Percentiles rank a stretch among this genome's conserved stretches.
phyloP scores from a whole-genome alignment of 371 early-diverging fungal genomes.

The Lichtheimia corymbifera region DNA sequence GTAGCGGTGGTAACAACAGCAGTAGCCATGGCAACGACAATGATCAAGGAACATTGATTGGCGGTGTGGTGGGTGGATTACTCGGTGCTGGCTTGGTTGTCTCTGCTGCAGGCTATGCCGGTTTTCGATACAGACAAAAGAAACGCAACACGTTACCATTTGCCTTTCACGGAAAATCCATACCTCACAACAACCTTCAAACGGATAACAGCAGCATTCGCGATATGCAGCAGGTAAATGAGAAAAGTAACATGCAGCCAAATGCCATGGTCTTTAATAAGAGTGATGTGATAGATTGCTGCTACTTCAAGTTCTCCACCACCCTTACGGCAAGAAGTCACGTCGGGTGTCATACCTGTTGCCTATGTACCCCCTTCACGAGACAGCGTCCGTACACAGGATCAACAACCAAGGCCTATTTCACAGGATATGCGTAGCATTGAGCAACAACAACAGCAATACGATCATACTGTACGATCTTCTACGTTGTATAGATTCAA shows the following conservation, averaged over 20 bases:
- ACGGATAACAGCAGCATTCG: not conserved
- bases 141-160: conserved; percentile 26
- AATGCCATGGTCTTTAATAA: no score
- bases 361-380: conserved; percentile 47
- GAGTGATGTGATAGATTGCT: no score
- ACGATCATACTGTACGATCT: conserved; percentile 10
- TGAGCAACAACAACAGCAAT: conserved; percentile 12
- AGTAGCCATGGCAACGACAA: conserved; percentile 3
- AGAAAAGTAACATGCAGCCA: not conserved
- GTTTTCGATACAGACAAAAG: conserved; percentile 26
- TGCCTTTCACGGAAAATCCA: conserved; percentile 20
- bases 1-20: conserved; percentile 3
- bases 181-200: not conserved
- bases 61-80: conserved; percentile 43
- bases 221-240: conserved; percentile 1
- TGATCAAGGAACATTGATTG: conserved; percentile 26
- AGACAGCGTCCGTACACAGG: conserved; percentile 1
- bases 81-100: conserved; percentile 37
- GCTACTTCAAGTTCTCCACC: no score
- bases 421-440: conserved; percentile 1
- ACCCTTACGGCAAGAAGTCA: conserved; percentile 15
- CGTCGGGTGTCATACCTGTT: conserved; percentile 51
- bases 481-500: not conserved
- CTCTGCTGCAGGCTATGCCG: conserved; percentile 20
- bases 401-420: conserved; percentile 7